Percentiles rank a stretch among this genome's conserved stretches.
Evolutionary conservation across 1,139 yeast genomes (phyloP).

Genomic region (Geotrichum klebahnii): DNA sequence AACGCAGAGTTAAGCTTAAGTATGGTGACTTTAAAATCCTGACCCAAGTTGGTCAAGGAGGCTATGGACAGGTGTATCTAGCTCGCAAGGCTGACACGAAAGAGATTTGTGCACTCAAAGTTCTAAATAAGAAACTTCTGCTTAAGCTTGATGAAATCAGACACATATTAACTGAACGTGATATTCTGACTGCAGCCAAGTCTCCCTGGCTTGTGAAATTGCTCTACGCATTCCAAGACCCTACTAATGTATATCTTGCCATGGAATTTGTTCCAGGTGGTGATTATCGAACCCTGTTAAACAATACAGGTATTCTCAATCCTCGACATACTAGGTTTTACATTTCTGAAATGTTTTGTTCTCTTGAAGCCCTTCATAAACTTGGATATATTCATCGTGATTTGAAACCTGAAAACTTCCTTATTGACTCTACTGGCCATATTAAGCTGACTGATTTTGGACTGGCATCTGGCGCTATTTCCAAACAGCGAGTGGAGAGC

Average conservation of each 20-base stretch:
- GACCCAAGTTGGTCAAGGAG: conserved; percentile 99
- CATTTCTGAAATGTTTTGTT: conserved; percentile 91
- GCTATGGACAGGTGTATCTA: conserved; percentile 91
- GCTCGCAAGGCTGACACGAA: conserved; percentile 92
- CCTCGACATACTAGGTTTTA: conserved; percentile 96
- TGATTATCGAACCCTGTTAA: conserved; percentile 89
- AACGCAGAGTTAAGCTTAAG: conserved; percentile 84
- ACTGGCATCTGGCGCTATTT: conserved; percentile 92
- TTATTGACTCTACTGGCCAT: conserved; percentile 92
- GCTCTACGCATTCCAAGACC: conserved; percentile 91
- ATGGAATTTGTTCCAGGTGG: conserved; percentile 99
- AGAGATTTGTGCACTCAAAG: conserved; percentile 93
- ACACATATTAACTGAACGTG: conserved; percentile 93
- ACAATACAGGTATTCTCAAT: conserved; percentile 85
- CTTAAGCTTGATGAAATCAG: conserved; percentile 91
- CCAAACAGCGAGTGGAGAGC: conserved; percentile 88
- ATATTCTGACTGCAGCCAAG: conserved; percentile 88
- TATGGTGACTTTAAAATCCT: conserved; percentile 94
- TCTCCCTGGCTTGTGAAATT: conserved; percentile 94
- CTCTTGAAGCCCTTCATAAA: conserved; percentile 89
- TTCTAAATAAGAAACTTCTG: conserved; percentile 79
- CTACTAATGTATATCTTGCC: conserved; percentile 84
- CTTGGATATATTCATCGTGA: conserved; percentile 96
- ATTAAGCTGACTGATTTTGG: conserved; percentile 97
- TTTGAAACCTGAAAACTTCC: conserved; percentile 92